phyloP scores from a whole-genome alignment of 768 basidiomycete genomes.

The Gloeopeniophorella convolvens region DNA sequence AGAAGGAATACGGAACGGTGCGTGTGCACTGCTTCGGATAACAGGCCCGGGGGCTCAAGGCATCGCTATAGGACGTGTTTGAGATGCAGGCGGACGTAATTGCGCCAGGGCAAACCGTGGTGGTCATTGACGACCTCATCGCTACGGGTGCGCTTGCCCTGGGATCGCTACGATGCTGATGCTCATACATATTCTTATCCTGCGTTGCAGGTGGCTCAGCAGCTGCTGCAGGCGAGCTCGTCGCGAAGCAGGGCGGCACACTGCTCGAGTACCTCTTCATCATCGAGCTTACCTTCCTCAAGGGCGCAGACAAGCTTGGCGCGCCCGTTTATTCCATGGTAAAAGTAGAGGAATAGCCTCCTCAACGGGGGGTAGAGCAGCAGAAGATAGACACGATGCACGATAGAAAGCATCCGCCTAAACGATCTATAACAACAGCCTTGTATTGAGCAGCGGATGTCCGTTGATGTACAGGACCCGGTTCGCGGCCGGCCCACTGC shows the following conservation, averaged over 20 bases:
- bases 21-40: conserved; percentile 25
- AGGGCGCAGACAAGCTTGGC: conserved; percentile 70
- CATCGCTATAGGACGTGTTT: conserved; percentile 71
- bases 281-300: conserved; percentile 72
- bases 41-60: background rate
- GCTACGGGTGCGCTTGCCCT: conserved; percentile 68
- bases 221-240: conserved; percentile 84
- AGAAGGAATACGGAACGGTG: conserved; percentile 91
- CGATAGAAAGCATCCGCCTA: background rate
- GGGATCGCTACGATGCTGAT: background rate
- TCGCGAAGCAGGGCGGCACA: conserved; percentile 74
- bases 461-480: conserved; percentile 70
- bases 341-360: conserved; percentile 52
- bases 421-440: conserved; percentile 46
- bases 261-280: conserved; percentile 93
- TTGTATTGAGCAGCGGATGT: conserved; percentile 69
- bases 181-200: background rate
- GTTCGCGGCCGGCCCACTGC: conserved; percentile 28
- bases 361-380: too few relatives aligned
- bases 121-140: conserved; percentile 92
- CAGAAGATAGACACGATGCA: background rate
- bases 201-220: conserved; percentile 76
- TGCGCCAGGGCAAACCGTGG: conserved; percentile 70
- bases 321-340: conserved; percentile 88
- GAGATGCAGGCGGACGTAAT: conserved; percentile 92